Base-by-base conservation (phyloP, 495 filamentous ascomycete genomes). In the Hypoxylon lenormandii region DNA sequence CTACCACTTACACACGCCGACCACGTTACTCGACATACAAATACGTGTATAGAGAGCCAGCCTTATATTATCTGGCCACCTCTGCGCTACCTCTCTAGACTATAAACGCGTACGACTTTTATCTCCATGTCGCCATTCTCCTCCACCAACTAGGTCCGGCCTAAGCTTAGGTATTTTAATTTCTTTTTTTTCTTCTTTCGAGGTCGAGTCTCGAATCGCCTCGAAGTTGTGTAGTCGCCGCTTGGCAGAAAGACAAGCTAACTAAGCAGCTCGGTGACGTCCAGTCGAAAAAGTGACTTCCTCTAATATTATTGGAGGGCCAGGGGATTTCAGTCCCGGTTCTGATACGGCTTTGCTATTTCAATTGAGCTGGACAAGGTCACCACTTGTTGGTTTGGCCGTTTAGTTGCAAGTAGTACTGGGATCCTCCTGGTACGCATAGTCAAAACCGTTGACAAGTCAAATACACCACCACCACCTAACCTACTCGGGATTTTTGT, bases 401-500 rank as follows among this genome's bases (percentile, higher is more conserved):
- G 55, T 70, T 33, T 67, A 70, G 66, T 63, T 63, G 64, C 61
- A 59, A 68, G 38, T 48, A 18, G 22, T 62, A 36, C 69, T 57
- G 64, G 69, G 69, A 68, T 72, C 42, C 45, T 64, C 69, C 69
- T 60, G 51, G 69, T 50, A 68, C 40, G 43, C 43, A 55, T 60
- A 72, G 55, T 53, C 33, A 69, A 46, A 36, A 59, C 45, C 53
- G 60, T 64, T 69, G 60, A 58, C 69, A 64, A 72, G 68, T 66
- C 69, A 72, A 26, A 59, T 60, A 55, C 49, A 45, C 42, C 42
- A 45, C 16, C 59, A 45, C 42, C 42, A 45, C 16, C 59, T 68
- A 68, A 72, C 69, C 69, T 68, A 64, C 69, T 72, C 59, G 60
- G 69, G 69, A 57, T 46, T 72, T 64, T 72, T 72, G 69, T 72